Percentiles rank a stretch among this genome's conserved stretches.
These are phyloP conservation scores for Alisma plantagoaquatica DNA, from an alignment of 106 monocot genomes.

Conservation along the genomic window DNA sequence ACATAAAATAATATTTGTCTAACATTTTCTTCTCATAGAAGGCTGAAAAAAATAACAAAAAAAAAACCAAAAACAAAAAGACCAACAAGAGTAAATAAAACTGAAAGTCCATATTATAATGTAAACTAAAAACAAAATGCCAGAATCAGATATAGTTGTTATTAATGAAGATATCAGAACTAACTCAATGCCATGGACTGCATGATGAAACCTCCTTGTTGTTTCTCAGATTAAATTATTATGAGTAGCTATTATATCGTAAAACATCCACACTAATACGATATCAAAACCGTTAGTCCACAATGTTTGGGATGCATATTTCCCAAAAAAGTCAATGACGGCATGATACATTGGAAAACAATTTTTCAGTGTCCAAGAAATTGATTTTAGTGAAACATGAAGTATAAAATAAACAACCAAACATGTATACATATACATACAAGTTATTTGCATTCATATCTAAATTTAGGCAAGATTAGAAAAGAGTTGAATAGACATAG, in stretches of 20 bases:
- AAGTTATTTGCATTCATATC: background rate
- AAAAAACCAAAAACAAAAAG: background rate
- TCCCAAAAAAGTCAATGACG: too few relatives aligned
- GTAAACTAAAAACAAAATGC: background rate
- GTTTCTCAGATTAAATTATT: too few relatives aligned
- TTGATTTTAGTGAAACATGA: too few relatives aligned
- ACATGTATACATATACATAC: background rate
- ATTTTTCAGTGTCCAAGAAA: too few relatives aligned
- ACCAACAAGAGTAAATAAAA: background rate
- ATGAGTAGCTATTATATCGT: too few relatives aligned
- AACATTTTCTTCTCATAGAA: too few relatives aligned
- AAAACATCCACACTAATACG: too few relatives aligned
- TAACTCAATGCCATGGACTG: too few relatives aligned
- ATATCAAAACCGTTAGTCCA: too few relatives aligned
- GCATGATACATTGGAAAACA: too few relatives aligned
- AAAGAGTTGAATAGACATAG: background rate
- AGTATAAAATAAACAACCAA: background rate
- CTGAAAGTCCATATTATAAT: background rate
- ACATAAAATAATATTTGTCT: conserved; percentile 2
- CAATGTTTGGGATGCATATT: too few relatives aligned
- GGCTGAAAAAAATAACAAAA: background rate
- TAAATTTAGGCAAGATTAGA: background rate
- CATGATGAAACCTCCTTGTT: too few relatives aligned
- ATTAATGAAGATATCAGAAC: background rate
- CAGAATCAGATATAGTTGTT: background rate